Evolutionary conservation across 306 rosid species (phyloP), one percentile per base, ranked within the genome.

Genomic region (Canavalia ensiformis): DNA sequence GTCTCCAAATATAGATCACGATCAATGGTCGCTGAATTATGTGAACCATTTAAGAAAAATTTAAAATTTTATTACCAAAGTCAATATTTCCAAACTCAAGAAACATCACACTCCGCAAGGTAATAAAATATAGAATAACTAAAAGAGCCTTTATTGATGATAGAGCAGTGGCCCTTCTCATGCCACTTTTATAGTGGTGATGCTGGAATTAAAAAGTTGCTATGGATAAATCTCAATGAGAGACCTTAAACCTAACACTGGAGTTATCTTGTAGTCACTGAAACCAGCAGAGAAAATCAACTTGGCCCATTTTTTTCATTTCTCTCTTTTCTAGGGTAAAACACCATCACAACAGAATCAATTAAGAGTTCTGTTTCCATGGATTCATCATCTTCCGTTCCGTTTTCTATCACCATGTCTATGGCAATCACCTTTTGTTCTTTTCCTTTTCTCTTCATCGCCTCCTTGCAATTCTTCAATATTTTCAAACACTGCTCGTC

Each of bases 281-380:
- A 18, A 18, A 18, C 25, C 25, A 18, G 25, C 25, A 18, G 25
- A 18, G 25, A 18, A 18, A 42, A 78, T 67, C 42, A 78, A 67
- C 8, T 54, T 41, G 18, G n/a, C 4, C 82, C 82, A 78, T 68
- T 78, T 55, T 56, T 55, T 47, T 56, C 12, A 39, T 42, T 78
- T 56, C 76, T 55, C 37, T 78, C 82, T 44, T 78, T 78, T 68
- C 76, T 76, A 0, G 34, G 0, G 13, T 33, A 0, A 1, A 30
- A 0, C 12, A 68, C 58, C 82, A 78, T 78, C 82, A 78, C 44
- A 5, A 67, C 8, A 75, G 68, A 67, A 69, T 78, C 76, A 31
- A 68, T 30, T 28, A 68, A 78, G n/a, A 68, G 76, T 11, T 78
- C 68, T 8, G 82, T 44, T 68, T 78, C 60, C 30, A 44, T 0